Evolutionary conservation across 768 basidiomycete genomes (phyloP).

Genomic region (Coprinopsis sp.): DNA sequence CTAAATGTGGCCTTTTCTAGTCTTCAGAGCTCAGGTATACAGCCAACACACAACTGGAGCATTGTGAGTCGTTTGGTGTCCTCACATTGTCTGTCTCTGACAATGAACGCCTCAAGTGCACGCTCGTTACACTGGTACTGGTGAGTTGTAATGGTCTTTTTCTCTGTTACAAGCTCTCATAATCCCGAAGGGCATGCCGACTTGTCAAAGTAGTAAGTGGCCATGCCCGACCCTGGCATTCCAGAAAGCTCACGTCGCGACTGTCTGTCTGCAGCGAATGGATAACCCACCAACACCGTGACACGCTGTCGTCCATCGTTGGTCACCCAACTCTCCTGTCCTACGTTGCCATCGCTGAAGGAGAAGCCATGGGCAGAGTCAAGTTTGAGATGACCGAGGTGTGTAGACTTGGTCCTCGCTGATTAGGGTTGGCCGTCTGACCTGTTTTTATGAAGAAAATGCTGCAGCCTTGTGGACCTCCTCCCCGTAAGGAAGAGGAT

Average conservation of each 20-base stretch:
- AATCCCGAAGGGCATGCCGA: constrained; percentile 79
- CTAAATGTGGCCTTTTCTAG: constrained; percentile 31
- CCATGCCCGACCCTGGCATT: constrained; percentile 6
- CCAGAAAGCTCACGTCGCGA: not conserved
- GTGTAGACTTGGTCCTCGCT: constrained; percentile 15
- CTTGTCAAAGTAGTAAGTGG: constrained; percentile 85
- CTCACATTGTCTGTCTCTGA: not conserved
- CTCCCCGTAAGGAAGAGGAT: constrained; percentile 85
- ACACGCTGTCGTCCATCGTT: constrained; percentile 89
- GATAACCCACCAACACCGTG: constrained; percentile 96
- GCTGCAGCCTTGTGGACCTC: constrained; percentile 93
- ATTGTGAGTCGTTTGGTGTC: constrained; percentile 53
- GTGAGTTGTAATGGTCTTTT: constrained; percentile 37
- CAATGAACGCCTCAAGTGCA: constrained; percentile 56
- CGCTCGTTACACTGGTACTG: constrained; percentile 93
- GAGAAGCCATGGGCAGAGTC: constrained; percentile 82
- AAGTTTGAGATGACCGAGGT: constrained; percentile 98
- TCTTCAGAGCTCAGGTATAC: constrained; percentile 93
- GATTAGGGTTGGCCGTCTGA: constrained; percentile 2
- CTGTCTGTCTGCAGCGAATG: constrained; percentile 65
- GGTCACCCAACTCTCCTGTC: constrained; percentile 85
- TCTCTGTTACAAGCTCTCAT: constrained; percentile 9
- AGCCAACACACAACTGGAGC: constrained; percentile 93
- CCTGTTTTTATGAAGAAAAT: constrained; percentile 55
- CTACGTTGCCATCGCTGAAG: constrained; percentile 90